Conservation (phyloP, 768 basidiomycete genomes). For the Leccinum broughii region DNA sequence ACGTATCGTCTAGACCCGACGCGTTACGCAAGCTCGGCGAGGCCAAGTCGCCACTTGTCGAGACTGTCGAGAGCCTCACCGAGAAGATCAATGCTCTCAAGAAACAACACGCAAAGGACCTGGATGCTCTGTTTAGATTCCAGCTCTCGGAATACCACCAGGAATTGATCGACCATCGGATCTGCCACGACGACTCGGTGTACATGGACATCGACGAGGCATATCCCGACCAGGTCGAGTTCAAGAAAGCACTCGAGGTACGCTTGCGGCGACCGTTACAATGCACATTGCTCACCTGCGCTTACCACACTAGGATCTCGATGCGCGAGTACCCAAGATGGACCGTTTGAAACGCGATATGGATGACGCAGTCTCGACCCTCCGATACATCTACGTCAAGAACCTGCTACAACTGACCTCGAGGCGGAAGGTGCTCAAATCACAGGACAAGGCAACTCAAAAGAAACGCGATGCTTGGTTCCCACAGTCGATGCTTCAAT, state of each 20-base stretch:
- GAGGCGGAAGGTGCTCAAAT: constrained; percentile 12
- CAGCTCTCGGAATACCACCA: constrained; percentile 35
- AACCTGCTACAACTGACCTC: constrained; percentile 20
- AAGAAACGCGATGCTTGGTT: constrained; percentile 36
- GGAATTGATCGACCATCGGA: constrained; percentile 33
- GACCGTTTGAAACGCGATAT: constrained; percentile 24
- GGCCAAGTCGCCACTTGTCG: constrained; percentile 9
- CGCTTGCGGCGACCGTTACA: background rate
- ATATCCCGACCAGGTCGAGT: constrained; percentile 27
- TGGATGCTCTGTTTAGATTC: constrained; percentile 31
- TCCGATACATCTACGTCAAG: constrained; percentile 34
- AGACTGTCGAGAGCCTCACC: constrained; percentile 29
- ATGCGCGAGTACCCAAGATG: constrained; percentile 18
- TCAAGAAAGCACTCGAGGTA: constrained; percentile 27
- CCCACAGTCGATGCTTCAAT: constrained; percentile 32
- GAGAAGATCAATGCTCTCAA: constrained; percentile 33
- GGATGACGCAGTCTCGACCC: constrained; percentile 30
- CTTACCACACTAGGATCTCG: constrained; percentile 18
- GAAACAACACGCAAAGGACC: constrained; percentile 30
- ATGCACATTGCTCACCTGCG: background rate
- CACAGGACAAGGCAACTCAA: constrained; percentile 24
- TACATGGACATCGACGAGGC: constrained; percentile 31
- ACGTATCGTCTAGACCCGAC: constrained; percentile 15
- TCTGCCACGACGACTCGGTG: constrained; percentile 24
- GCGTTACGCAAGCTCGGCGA: constrained; percentile 25